Evolutionary conservation across 768 basidiomycete genomes (phyloP), one percentile per base, ranked within the genome.

Genomic region (Termitomyces sp.): DNA sequence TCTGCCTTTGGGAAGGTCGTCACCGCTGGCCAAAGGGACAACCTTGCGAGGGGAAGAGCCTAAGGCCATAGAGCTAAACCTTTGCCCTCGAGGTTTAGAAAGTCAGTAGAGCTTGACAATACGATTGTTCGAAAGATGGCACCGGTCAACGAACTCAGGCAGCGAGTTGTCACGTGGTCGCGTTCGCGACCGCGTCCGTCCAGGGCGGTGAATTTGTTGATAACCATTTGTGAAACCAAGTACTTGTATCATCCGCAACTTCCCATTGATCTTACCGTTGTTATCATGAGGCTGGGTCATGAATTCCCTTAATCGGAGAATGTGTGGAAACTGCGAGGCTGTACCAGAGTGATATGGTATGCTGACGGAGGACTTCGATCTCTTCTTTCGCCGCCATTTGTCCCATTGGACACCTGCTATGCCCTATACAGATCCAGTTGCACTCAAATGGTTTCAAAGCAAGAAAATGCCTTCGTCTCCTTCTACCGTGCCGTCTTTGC

Each of bases 41-140:
- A 80, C 74, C 72, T 92, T 92, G 57, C 90, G 78, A 44, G 90
- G 90, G 36, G 89, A 88, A 26, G 77, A 74, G 66, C 74, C 85
- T 53, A 88, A 73, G 49, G 86, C 82, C 88, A 90, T 90, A 30
- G 9, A 24, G 43, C 30, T 35, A 30, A 44, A 50, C 55, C 43
- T 53, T 55, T 47, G 50, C 52, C 16, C 24, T 40, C 11, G 16
- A 30, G 24, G 55, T 52, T 43, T 38, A 50, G 49, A 58, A 47
- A 35, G 62, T 61, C 50, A 59, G 58, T 60, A 60, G 26, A 53
- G 26, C 26, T 47, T 53, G 20, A 48, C 32, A 59, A 50, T 20
- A 32, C 32, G 40, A 41, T 41, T n/a, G 47, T 36, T 57, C 30
- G 43, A 57, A 54, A 50, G 55, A 49, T 32, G 44, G 48, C 50